Evolutionary conservation across 257 asterid species (phyloP).

Genomic region (Fraxinus excelsior): DNA sequence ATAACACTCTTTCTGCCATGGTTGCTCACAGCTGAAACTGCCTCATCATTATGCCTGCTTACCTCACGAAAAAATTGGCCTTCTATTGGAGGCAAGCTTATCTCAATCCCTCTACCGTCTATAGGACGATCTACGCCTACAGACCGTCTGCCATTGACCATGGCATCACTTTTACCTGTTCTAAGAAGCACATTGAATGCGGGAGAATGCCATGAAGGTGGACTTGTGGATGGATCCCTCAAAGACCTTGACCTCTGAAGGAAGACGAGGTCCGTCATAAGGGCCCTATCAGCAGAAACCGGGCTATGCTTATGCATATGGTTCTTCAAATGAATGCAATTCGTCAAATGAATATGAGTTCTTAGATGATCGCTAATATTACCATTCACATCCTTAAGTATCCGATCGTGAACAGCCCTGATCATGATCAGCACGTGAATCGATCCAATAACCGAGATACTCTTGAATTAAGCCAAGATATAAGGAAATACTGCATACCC

Average conservation of each 20-base stretch:
- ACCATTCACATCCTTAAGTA: conserved; percentile 85
- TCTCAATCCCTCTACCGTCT: conserved; percentile 41
- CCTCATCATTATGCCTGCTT: conserved; percentile 37
- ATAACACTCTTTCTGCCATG: conserved; percentile 45
- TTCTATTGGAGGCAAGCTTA: conserved; percentile 45
- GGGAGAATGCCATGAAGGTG: conserved; percentile 70
- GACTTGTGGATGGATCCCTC: conserved; percentile 88
- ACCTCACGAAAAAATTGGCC: conserved; percentile 29
- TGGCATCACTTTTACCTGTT: conserved; percentile 43
- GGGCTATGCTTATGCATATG: conserved; percentile 97
- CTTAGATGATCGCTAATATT: conserved; percentile 79
- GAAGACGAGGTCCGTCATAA: conserved; percentile 81
- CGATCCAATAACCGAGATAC: conserved; percentile 31
- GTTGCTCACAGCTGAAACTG: conserved; percentile 33
- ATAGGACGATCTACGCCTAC: conserved; percentile 46
- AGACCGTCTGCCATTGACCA: conserved; percentile 57
- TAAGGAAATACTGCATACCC: conserved; percentile 36
- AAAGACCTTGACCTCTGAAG: conserved; percentile 83
- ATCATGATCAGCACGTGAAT: conserved; percentile 73
- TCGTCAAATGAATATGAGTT: conserved; percentile 90
- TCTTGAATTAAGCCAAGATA: conserved; percentile 35
- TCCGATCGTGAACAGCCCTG: conserved; percentile 78
- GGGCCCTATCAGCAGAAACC: conserved; percentile 65
- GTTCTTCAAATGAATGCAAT: conserved; percentile 97
- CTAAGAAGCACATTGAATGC: conserved; percentile 43